Evolutionary conservation across 805 yeast genomes (phyloP), one percentile per base, ranked within the genome.

Genomic region (Candida saitoana): DNA sequence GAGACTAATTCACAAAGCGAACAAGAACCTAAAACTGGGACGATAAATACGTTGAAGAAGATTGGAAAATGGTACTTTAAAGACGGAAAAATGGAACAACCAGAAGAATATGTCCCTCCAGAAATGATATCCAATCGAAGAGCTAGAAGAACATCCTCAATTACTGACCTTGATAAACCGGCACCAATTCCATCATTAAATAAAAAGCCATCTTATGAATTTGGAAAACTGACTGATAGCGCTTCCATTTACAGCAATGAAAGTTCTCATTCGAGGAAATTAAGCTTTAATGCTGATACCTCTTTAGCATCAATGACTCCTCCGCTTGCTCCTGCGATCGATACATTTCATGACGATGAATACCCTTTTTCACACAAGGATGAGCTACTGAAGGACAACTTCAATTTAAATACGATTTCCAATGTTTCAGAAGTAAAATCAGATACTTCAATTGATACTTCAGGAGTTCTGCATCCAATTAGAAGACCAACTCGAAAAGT

Each of bases 61-160:
- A 58, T 85, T 5, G 86, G 85, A 1, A 80, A 76, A 47, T 82
- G 91, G 87, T 84, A 84, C 50, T 72, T 71, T 40, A 78, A 71
- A 27, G 74, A 74, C 42, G 75, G 67, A 17, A 56, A 50, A 17
- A 40, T 38, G 37, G 18, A 20, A 36, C 53, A 48, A 11, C 42
- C 46, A 14, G 49, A 45, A 6, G 46, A 48, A 8, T 71, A 73
- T 43, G 63, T 58, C 5, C 76, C 82, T 0, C 87, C 87, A 0
- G 86, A 81, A 53, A 82, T 82, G 87, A 82, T 82, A n/a, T 67
- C 76, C 34, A 77, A 69, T 19, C 64, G 86, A 54, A 66, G 84
- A 51, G 42, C 49, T 34, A 61, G 69, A 11, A 59, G 56, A 44
- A 62, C 44, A 39, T 43, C 50, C 7, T 44, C 32, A 20, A 27